These are phyloP conservation scores for Cyberlindnera amylophila DNA, from an alignment of 805 yeast genomes.

Conservation along the genomic window DNA sequence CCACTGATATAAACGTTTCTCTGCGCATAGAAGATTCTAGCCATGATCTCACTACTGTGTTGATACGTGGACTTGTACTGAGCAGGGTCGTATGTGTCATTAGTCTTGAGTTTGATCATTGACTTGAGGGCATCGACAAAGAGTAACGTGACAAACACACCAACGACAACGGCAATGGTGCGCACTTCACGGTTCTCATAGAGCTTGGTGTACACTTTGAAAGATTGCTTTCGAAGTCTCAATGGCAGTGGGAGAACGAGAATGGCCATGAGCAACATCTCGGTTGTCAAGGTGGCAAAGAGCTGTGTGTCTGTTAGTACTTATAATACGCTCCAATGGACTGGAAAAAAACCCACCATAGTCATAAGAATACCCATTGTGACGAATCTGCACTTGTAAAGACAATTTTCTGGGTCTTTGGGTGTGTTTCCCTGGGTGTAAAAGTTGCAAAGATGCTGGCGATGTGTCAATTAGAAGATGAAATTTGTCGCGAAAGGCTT, in stretches of 20 bases:
- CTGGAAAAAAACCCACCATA: constrained; percentile 12
- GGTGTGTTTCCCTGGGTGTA: too few relatives aligned
- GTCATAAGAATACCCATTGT: constrained; percentile 26
- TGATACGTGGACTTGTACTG: constrained; percentile 22
- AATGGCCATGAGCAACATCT: constrained; percentile 46
- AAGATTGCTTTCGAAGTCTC: constrained; percentile 40
- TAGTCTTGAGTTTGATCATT: constrained; percentile 30
- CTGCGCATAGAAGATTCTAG: constrained; percentile 59
- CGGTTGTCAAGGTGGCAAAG: constrained; percentile 46
- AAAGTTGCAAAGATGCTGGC: background rate
- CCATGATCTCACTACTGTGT: constrained; percentile 47
- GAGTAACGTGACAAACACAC: constrained; percentile 42
- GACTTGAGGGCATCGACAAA: constrained; percentile 54
- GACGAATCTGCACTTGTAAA: too few relatives aligned
- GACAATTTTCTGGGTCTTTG: too few relatives aligned
- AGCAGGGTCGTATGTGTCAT: constrained; percentile 26
- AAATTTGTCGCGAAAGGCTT: too few relatives aligned
- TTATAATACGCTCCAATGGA: background rate
- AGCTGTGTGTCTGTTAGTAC: constrained; percentile 20
- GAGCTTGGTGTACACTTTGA: constrained; percentile 34
- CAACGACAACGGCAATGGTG: constrained; percentile 41
- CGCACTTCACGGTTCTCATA: constrained; percentile 38
- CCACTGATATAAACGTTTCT: constrained; percentile 62
- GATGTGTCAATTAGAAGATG: constrained; percentile 1
- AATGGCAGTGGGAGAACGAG: constrained; percentile 56